Percentiles rank a stretch among this genome's conserved stretches.
Conservation (phyloP, 768 basidiomycete species). For the Mycena filopes region DNA sequence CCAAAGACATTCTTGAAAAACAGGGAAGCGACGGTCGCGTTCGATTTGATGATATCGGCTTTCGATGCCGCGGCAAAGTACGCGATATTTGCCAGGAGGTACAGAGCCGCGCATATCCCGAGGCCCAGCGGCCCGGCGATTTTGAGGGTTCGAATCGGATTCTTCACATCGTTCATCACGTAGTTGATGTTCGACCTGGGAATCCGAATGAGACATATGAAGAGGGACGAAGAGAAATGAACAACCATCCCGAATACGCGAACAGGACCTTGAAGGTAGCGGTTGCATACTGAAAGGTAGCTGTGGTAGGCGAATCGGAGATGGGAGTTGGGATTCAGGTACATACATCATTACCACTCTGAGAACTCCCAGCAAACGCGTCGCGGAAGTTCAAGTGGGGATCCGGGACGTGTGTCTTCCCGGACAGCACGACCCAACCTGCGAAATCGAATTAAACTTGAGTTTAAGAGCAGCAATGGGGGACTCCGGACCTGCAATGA, state of each 20-base stretch:
- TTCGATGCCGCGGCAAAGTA: constrained; percentile 66
- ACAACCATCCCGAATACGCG: constrained; percentile 37
- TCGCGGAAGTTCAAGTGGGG: constrained; percentile 64
- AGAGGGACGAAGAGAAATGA: not conserved
- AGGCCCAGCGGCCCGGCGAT: constrained; percentile 70
- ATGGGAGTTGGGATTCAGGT: not conserved
- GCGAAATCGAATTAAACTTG: too few species aligned
- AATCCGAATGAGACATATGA: not conserved
- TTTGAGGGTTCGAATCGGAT: constrained; percentile 69
- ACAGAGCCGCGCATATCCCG: constrained; percentile 61
- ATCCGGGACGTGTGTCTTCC: constrained; percentile 59
- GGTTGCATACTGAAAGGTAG: constrained; percentile 60
- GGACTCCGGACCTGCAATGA: constrained; percentile 50
- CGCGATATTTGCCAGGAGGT: constrained; percentile 66
- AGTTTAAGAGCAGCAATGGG: not conserved
- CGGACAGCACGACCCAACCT: constrained; percentile 69
- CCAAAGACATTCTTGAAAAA: constrained; percentile 73
- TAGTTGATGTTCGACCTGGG: constrained; percentile 64
- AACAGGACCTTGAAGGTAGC: constrained; percentile 68
- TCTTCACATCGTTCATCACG: constrained; percentile 68
- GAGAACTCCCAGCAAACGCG: constrained; percentile 65
- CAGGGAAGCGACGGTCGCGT: constrained; percentile 67
- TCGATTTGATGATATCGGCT: constrained; percentile 57
- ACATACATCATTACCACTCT: constrained; percentile 51
- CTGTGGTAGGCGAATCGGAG: constrained; percentile 21